Base-by-base conservation (phyloP, 495 filamentous ascomycete species). In the Tuber brumale region DNA sequence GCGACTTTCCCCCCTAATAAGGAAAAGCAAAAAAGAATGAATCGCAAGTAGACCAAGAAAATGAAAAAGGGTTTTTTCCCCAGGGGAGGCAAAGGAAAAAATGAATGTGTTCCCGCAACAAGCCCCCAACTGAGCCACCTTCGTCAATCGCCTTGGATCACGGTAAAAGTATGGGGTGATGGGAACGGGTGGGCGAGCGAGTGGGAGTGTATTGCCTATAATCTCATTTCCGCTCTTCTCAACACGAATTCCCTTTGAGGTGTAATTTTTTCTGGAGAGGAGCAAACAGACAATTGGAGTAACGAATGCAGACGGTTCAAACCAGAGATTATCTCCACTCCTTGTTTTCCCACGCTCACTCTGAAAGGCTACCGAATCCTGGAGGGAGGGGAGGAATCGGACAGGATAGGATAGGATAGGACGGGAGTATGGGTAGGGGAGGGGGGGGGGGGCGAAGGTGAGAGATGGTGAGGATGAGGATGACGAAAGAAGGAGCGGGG, bases 201-300 rank as follows among this genome's bases (percentile, higher is more conserved):
- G 57, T n/a, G 57, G 57, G n/a, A 61, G 57, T 18, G 27, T 66
- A 66, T 66, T 35, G 10, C 57, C 57, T 66, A 66, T 66, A 66
- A 66, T 18, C 31, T 12, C 14, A 16, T 66, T 35, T 66, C 31
- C 31, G 14, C 57, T 7, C 18, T 35, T 12, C 27, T 66, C 27
- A 66, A 35, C 57, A 35, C 27, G 57, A 35, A 8, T 66, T 66
- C 4, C 10, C 5, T 66, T 7, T 14, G 27, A 66, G 18, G 57
- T 31, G 27, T 31, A 31, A 31, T 16, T 12, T 61, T 19, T 66
- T 66, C 5, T 19, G 4, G 57, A 35, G 57, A 18, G 57, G 57
- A 35, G 14, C 57, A 66, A 66, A 35, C 57, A 66, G 18, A 66
- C 57, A 66, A 14, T 66, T 35, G 57, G 57, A 35, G 31, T 18